Conservation (phyloP, 2,329 filamentous ascomycete species). For the Fusarium subglutinans region DNA sequence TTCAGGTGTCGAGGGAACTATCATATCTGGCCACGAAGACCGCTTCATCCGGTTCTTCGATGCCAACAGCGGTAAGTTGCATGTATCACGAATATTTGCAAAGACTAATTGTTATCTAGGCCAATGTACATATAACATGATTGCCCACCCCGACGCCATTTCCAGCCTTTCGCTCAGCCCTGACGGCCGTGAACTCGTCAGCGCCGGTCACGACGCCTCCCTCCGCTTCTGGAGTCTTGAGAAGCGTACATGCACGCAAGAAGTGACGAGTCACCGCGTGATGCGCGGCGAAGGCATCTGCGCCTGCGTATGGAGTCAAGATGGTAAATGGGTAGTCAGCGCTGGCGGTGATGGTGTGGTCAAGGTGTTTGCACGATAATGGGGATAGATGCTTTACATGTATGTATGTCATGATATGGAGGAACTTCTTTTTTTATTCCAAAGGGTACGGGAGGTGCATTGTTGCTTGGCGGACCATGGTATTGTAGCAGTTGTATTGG, state of each 20-base stretch:
- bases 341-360: conserved; percentile 95
- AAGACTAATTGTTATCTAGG: conserved; percentile 62
- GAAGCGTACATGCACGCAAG: conserved; percentile 93
- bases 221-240: conserved; percentile 97
- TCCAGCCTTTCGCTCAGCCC: conserved; percentile 91
- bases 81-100: conserved; percentile 26
- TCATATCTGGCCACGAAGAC: conserved; percentile 97
- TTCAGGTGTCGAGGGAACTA: conserved; percentile 87
- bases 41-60: conserved; percentile 97
- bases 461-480: conserved; percentile 16
- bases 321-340: conserved; percentile 93
- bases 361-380: conserved; percentile 77
- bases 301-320: conserved; percentile 93
- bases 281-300: conserved; percentile 98
- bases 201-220: conserved; percentile 93
- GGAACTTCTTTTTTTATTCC: neutral
- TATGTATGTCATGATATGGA: conserved; percentile 10
- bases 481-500: conserved; percentile 26
- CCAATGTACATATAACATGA: conserved; percentile 99
- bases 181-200: conserved; percentile 93
- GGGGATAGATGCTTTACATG: conserved; percentile 6
- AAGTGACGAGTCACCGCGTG: conserved; percentile 89
- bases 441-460: conserved; percentile 15
- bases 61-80: conserved; percentile 93
- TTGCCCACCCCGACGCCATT: conserved; percentile 93